Percentiles rank a stretch among this genome's conserved stretches.
phyloP scores from a whole-genome alignment of 208 protist genomes.

The Leptomonas pyrrhocoris region DNA sequence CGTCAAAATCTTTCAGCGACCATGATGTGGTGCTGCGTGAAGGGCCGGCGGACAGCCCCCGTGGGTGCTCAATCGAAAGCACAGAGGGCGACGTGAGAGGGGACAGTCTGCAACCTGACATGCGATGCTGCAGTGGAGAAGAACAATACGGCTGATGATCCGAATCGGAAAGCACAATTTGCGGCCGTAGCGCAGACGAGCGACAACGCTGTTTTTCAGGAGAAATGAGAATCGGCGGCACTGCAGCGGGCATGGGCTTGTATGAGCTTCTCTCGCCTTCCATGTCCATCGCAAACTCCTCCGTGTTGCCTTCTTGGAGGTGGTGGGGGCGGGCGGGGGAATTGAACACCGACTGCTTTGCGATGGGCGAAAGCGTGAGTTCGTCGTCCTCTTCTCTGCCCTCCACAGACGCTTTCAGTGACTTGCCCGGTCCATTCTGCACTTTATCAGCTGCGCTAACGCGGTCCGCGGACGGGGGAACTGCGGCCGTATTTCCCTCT shows the following conservation, averaged over 20 bases:
- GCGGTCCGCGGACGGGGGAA: no score
- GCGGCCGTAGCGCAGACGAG: background rate
- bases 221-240: conserved; percentile 5
- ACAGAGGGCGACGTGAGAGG: background rate
- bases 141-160: background rate
- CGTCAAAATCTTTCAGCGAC: conserved; percentile 58
- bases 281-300: background rate
- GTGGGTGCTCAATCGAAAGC: background rate
- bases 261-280: background rate
- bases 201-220: background rate
- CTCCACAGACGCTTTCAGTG: background rate
- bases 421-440: no score
- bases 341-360: background rate
- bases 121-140: background rate
- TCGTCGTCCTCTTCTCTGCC: conserved; percentile 5
- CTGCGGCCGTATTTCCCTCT: no score
- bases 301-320: background rate
- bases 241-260: background rate
- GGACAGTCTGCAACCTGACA: background rate
- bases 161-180: background rate
- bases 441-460: no score
- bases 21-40: conserved; percentile 16
- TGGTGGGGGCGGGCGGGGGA: background rate
- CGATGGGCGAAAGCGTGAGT: conserved; percentile 20
- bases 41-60: background rate